Percentiles rank a stretch among this genome's conserved stretches.
These are phyloP conservation scores for Posidonia oceanica DNA, from an alignment of 116 monocot genomes.

Conservation along the genomic window DNA sequence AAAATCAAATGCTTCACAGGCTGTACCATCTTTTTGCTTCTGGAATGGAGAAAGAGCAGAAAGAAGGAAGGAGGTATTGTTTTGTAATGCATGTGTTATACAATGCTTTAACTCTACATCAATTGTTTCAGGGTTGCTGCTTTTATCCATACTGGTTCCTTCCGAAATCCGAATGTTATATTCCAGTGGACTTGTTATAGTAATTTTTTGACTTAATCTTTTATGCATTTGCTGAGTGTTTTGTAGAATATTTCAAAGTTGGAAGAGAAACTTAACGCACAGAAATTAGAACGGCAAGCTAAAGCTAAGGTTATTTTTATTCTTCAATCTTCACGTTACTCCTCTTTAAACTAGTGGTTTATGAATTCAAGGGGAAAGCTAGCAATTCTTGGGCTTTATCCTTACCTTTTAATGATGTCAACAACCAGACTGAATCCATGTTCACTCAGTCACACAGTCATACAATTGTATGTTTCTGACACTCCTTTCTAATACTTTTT, in stretches of 20 bases:
- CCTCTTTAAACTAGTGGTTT: background rate
- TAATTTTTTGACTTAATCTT: background rate
- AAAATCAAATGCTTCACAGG: constrained; percentile 4
- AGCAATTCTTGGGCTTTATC: no score
- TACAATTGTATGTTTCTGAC: background rate
- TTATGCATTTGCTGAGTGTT: background rate
- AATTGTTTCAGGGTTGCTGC: no score
- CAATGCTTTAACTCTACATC: no score
- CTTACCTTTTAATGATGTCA: no score
- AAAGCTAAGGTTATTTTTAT: constrained; percentile 8
- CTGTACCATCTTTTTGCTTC: constrained; percentile 10
- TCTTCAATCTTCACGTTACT: background rate
- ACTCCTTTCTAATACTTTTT: background rate
- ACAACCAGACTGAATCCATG: no score
- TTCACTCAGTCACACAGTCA: no score
- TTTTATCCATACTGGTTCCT: no score
- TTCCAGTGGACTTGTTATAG: no score
- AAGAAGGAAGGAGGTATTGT: constrained; percentile 13
- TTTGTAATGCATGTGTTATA: no score
- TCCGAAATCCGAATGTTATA: no score
- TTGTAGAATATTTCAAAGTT: constrained; percentile 14
- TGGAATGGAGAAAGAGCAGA: constrained; percentile 18
- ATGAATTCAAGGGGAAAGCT: no score
- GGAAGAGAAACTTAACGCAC: constrained; percentile 17
- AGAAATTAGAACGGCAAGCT: constrained; percentile 9